phyloP scores from a whole-genome alignment of 345 rosid species.

The Hypericum perforatum region DNA sequence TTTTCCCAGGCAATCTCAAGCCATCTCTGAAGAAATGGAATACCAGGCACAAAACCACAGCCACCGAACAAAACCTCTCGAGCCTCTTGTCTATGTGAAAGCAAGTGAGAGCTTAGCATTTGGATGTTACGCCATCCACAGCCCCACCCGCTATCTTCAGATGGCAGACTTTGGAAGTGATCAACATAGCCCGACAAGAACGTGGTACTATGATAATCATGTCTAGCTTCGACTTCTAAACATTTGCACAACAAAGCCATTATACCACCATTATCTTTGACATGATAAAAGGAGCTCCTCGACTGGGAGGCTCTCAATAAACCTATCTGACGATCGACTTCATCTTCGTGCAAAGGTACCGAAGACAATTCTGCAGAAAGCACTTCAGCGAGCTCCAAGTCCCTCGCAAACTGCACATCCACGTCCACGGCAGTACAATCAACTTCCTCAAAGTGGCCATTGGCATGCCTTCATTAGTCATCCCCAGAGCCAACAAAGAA shows the following conservation, averaged over 20 bases:
- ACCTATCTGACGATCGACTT: conserved; percentile 18
- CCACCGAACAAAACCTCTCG: conserved; percentile 49
- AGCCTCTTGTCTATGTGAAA: conserved; percentile 36
- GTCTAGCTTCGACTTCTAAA: conserved; percentile 35
- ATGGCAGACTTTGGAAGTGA: conserved; percentile 47
- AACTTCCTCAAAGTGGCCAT: conserved; percentile 48
- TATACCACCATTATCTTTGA: conserved; percentile 37
- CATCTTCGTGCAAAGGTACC: background rate
- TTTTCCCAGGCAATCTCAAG: conserved; percentile 75
- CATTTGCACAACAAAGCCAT: conserved; percentile 38
- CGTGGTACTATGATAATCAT: conserved; percentile 10
- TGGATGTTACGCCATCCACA: conserved; percentile 84
- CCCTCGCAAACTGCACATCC: conserved; percentile 19
- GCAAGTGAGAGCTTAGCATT: conserved; percentile 63
- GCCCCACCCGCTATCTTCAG: conserved; percentile 70
- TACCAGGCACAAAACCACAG: conserved; percentile 62
- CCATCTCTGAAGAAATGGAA: conserved; percentile 60
- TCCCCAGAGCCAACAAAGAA: background rate
- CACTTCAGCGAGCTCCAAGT: conserved; percentile 30
- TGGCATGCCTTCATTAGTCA: conserved; percentile 46
- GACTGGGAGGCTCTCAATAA: conserved; percentile 34
- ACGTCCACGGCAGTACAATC: background rate
- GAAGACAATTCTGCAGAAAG: conserved; percentile 22
- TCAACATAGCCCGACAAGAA: conserved; percentile 45
- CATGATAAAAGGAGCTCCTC: conserved; percentile 31